phyloP scores from a whole-genome alignment of 495 filamentous ascomycete genomes.

The Aspergillus panamensis region DNA sequence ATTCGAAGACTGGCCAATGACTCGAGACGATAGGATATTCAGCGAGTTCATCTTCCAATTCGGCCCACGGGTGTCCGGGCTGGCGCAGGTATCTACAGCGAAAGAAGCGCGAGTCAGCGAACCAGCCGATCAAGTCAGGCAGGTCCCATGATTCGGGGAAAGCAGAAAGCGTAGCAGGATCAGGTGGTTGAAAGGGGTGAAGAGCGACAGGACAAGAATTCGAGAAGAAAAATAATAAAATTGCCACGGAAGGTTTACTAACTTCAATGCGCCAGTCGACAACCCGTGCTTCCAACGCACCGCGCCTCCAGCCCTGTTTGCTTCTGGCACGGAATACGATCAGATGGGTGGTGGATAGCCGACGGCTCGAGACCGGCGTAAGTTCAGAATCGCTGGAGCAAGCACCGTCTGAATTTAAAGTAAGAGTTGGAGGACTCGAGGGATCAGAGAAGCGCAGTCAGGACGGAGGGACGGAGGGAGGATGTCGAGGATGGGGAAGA shows the following conservation, averaged over 20 bases:
- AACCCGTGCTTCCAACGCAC: conserved; percentile 40
- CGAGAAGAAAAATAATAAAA: conserved; percentile 18
- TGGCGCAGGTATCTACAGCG: conserved; percentile 37
- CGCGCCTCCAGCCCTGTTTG: conserved; percentile 24
- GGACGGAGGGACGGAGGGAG: conserved; percentile 8
- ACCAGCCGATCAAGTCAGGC: conserved; percentile 3
- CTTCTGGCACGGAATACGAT: not conserved
- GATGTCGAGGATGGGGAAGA: conserved; percentile 1
- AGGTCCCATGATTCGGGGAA: conserved; percentile 7
- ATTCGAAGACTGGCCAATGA: conserved; percentile 59
- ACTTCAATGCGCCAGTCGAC: conserved; percentile 48
- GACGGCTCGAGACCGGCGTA: not conserved
- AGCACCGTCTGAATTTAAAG: not conserved
- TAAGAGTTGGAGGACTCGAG: not conserved
- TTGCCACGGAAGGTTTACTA: conserved; percentile 19
- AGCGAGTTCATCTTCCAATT: conserved; percentile 89
- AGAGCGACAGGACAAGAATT: conserved; percentile 16
- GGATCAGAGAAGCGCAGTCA: conserved; percentile 6
- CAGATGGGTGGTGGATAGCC: conserved; percentile 13
- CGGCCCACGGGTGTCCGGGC: conserved; percentile 52
- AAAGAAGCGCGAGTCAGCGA: conserved; percentile 27
- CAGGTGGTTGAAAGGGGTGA: not conserved
- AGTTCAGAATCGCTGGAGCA: conserved; percentile 12
- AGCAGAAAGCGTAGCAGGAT: conserved; percentile 17
- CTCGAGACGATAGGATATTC: conserved; percentile 87